phyloP scores from a whole-genome alignment of 495 filamentous ascomycete species.

The Coniosporium apollinis region DNA sequence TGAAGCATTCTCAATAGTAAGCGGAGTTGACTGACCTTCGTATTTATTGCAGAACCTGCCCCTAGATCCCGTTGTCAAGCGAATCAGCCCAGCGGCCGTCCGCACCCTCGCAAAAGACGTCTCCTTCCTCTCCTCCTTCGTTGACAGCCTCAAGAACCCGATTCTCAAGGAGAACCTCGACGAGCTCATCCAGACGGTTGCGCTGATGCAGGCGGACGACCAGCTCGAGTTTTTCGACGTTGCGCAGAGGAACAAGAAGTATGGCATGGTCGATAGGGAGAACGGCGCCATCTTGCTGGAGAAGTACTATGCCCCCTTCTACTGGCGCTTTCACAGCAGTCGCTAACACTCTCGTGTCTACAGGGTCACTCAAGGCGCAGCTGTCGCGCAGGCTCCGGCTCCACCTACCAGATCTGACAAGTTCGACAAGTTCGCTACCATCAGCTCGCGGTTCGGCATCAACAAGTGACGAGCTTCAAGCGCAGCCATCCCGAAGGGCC shows the following conservation, averaged over 20 bases:
- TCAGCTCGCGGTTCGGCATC: too few species aligned
- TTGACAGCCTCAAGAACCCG: conserved; percentile 59
- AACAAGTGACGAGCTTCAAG: too few species aligned
- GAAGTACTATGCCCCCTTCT: too few species aligned
- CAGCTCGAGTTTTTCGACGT: conserved; percentile 91
- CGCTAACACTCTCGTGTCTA: too few species aligned
- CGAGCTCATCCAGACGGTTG: conserved; percentile 79
- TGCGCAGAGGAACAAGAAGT: conserved; percentile 73
- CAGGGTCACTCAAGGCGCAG: conserved; percentile 2
- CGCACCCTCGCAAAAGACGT: conserved; percentile 67
- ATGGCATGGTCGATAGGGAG: conserved; percentile 75
- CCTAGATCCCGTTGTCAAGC: conserved; percentile 57
- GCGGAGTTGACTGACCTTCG: conserved; percentile 44
- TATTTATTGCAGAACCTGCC: too few species aligned
- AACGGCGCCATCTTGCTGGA: conserved; percentile 75
- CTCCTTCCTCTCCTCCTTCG: conserved; percentile 65
- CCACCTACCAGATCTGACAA: too few species aligned
- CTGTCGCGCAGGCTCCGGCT: too few species aligned
- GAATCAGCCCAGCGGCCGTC: conserved; percentile 77
- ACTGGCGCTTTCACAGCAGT: too few species aligned
- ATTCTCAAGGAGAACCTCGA: conserved; percentile 76
- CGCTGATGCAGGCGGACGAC: conserved; percentile 73
- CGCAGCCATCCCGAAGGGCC: too few species aligned
- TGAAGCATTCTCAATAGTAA: conserved; percentile 1
- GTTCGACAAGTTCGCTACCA: too few species aligned